Evolutionary conservation across 768 basidiomycete genomes (phyloP), one percentile per base, ranked within the genome.

Genomic region (Xanthoconium stramineum): DNA sequence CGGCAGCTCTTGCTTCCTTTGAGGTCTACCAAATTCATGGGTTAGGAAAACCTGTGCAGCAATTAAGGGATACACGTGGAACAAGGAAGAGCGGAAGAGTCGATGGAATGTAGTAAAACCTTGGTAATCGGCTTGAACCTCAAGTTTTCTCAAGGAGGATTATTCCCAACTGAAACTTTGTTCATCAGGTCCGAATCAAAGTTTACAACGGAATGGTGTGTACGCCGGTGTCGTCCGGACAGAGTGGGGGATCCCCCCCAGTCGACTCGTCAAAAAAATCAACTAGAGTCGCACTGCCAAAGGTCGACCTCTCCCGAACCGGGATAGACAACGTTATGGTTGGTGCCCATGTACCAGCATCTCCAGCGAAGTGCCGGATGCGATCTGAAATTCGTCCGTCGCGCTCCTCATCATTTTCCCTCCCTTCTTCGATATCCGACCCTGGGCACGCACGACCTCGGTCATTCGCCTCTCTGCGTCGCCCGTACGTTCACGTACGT

Each of bases 381-480:
- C 80, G 55, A 92, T 80, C 72, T 94, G 91, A 75, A 93, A 94
- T 69, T 94, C 91, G 30, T 80, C 80, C 17, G 78, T 76, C 39
- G 84, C 86, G 51, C 78, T 82, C 60, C 83, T 83, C 58, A 83
- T 75, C 81, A 91, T 84, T 51, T 81, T 76, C 20, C 94, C 95
- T 30, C 83, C 83, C 70, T 86, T 86, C 78, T 88, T 95, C 53
- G 84, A 82, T 54, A 89, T 72, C 49, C 90, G 80, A 10, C 94
- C 95, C 66, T 92, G 91, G 13, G 81, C 79, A 43, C 95, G 83
- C 32, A 96, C 94, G 42, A 88, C 83, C 52, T 83, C 83, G 64
- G 88, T 84, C 95, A 98, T 98, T 33, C 94, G 82, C 68, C 77
- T 79, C 72, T 93, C 93, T 13, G 87, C 83, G 33, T 83, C 85